phyloP scores from a whole-genome alignment of 2,329 filamentous ascomycete species.

The Colletotrichum incanum region DNA sequence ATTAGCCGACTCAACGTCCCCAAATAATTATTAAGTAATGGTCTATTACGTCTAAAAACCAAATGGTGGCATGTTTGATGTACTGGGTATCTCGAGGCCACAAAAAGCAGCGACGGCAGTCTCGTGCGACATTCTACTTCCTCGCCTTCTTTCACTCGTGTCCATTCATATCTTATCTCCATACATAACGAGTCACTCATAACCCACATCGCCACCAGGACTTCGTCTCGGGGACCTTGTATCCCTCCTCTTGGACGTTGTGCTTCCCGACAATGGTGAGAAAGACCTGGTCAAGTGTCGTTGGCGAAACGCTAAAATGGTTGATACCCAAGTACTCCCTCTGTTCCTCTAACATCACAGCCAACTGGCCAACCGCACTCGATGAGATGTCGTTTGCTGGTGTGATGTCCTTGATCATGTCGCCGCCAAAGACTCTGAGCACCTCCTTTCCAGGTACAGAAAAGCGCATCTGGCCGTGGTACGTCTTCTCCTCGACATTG shows the following conservation, averaged over 20 bases:
- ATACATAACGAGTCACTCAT: neutral
- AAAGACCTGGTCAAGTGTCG: conserved; percentile 93
- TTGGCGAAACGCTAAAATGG: conserved; percentile 90
- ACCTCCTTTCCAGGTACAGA: conserved; percentile 73
- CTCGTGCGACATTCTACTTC: no score
- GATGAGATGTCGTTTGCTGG: conserved; percentile 51
- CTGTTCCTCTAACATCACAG: conserved; percentile 80
- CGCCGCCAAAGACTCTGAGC: conserved; percentile 40
- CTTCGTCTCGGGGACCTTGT: conserved; percentile 54
- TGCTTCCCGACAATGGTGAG: conserved; percentile 86
- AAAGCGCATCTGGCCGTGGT: conserved; percentile 91
- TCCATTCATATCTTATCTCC: neutral
- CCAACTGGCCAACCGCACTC: conserved; percentile 77
- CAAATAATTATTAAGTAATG: neutral
- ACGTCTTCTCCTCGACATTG: conserved; percentile 80
- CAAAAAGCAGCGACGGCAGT: neutral
- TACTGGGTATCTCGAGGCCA: conserved; percentile 9
- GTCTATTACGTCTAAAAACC: neutral
- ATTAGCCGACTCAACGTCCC: no score
- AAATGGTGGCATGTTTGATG: neutral
- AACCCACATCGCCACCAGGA: conserved; percentile 38
- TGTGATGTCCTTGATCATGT: conserved; percentile 45
- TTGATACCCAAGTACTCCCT: conserved; percentile 80
- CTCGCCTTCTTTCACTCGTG: neutral
- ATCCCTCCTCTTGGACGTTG: conserved; percentile 82